phyloP scores from a whole-genome alignment of 352 stramenopile genomes.

The Phytopythium aichiense region DNA sequence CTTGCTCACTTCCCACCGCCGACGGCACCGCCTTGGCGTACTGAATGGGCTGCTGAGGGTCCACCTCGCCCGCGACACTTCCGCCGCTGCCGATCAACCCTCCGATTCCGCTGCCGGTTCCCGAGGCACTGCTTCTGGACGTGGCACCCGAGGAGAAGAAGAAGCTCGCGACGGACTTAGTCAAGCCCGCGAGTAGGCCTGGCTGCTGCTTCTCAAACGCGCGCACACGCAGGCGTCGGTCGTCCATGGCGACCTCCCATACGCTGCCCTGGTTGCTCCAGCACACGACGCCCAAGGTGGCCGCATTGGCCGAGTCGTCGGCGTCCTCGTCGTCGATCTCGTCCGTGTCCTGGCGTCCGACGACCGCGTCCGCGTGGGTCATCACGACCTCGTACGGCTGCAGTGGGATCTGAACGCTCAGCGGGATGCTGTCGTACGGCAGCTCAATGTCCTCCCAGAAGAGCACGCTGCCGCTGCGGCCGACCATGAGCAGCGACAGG shows the following conservation, averaged over 20 bases:
- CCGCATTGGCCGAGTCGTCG: conserved; percentile 10
- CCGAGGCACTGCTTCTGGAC: conserved; percentile 14
- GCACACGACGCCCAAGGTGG: conserved; percentile 50
- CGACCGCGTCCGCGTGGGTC: conserved; percentile 38
- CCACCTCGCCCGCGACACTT: conserved; percentile 22
- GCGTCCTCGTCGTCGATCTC: neutral
- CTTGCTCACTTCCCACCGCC: conserved; percentile 6
- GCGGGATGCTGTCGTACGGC: conserved; percentile 67
- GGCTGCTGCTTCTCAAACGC: conserved; percentile 63
- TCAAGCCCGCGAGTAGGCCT: conserved; percentile 64
- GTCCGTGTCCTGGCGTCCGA: conserved; percentile 6
- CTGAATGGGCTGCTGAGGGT: conserved; percentile 50
- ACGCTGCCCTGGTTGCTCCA: conserved; percentile 78
- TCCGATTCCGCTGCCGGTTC: neutral
- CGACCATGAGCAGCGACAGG: conserved; percentile 68
- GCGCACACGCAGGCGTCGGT: conserved; percentile 72
- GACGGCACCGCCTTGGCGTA: conserved; percentile 47
- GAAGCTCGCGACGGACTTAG: conserved; percentile 74
- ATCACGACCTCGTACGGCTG: conserved; percentile 41
- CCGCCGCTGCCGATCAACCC: neutral
- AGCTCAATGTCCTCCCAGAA: conserved; percentile 83
- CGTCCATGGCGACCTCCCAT: conserved; percentile 77
- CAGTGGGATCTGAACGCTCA: conserved; percentile 77
- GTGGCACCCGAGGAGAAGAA: conserved; percentile 53
- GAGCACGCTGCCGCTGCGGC: conserved; percentile 56